A percentile compares a stretch with the other conserved stretches of the same genome.
Evolutionary conservation across 1,284 basidiomycete species (phyloP).

Genomic region (Coniferiporia weirii): DNA sequence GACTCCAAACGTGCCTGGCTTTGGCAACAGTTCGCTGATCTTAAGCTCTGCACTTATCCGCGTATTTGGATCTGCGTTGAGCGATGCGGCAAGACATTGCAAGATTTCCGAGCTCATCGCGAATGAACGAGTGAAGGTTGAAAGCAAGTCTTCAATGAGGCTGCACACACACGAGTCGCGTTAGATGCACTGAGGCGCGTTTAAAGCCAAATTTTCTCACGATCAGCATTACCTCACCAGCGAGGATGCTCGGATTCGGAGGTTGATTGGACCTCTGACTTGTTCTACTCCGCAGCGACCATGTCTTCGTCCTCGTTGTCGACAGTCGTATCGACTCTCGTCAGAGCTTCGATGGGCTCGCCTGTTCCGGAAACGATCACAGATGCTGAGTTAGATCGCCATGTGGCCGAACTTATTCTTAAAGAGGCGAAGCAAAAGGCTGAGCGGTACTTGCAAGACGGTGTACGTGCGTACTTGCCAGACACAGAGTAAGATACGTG

Average conservation of each 20-base stretch:
- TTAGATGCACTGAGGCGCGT: neutral
- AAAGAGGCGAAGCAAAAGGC: constrained; percentile 89
- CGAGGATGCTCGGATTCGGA: neutral
- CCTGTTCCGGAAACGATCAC: constrained; percentile 58
- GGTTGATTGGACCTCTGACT: neutral
- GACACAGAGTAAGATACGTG: constrained; percentile 23
- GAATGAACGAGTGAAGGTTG: neutral
- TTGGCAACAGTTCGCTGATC: constrained; percentile 29
- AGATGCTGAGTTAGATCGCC: constrained; percentile 82
- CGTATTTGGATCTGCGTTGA: constrained; percentile 28
- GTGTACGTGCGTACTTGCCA: constrained; percentile 64
- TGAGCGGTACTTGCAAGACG: constrained; percentile 58
- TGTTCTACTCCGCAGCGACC: neutral
- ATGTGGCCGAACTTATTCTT: constrained; percentile 84
- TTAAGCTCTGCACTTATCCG: constrained; percentile 30
- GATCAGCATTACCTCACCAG: neutral
- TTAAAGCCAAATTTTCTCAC: neutral
- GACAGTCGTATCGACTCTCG: constrained; percentile 78
- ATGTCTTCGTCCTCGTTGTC: constrained; percentile 56
- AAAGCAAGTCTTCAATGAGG: neutral
- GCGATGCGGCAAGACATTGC: constrained; percentile 25
- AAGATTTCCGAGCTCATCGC: constrained; percentile 19
- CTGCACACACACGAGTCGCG: neutral
- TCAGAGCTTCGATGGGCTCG: constrained; percentile 75
- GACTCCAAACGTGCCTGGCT: constrained; percentile 31